Evolutionary conservation across 768 basidiomycete genomes (phyloP).

Genomic region (Lactarius vividus): DNA sequence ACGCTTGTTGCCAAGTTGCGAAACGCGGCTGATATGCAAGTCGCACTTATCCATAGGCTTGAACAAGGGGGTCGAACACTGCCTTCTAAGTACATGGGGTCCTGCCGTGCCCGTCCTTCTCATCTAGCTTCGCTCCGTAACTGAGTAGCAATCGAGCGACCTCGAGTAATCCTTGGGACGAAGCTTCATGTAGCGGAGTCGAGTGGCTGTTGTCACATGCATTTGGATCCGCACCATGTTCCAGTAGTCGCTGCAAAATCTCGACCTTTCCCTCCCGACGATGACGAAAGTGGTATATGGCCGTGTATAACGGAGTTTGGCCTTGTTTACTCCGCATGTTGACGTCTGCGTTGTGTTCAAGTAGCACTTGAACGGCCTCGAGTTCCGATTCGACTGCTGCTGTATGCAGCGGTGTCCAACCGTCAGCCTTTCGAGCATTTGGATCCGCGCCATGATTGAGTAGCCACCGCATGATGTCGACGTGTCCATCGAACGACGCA

Average conservation of each 20-base stretch:
- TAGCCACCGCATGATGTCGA: not conserved
- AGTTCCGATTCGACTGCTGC: rapidly evolving
- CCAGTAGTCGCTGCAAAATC: not conserved
- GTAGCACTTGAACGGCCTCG: not conserved
- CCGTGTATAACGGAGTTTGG: too few species aligned
- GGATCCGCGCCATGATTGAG: not conserved
- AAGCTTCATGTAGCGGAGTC: not conserved
- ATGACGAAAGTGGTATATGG: too few species aligned
- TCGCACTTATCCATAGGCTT: too few species aligned
- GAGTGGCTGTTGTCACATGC: too few species aligned
- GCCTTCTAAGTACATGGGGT: not conserved
- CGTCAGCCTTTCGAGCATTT: not conserved
- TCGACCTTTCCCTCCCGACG: too few species aligned
- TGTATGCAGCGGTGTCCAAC: not conserved
- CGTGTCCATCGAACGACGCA: not conserved
- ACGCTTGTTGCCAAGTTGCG: too few species aligned
- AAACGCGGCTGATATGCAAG: too few species aligned
- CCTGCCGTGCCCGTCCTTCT: not conserved
- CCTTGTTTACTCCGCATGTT: not conserved
- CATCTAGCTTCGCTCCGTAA: not conserved
- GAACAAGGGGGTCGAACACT: too few species aligned
- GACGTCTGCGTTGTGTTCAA: not conserved
- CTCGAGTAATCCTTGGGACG: rapidly evolving
- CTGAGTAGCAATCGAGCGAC: not conserved
- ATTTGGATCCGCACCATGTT: not conserved